These are phyloP conservation scores for Penicillium frequentans DNA, from an alignment of 2,329 filamentous ascomycete species.

Conservation along the genomic window DNA sequence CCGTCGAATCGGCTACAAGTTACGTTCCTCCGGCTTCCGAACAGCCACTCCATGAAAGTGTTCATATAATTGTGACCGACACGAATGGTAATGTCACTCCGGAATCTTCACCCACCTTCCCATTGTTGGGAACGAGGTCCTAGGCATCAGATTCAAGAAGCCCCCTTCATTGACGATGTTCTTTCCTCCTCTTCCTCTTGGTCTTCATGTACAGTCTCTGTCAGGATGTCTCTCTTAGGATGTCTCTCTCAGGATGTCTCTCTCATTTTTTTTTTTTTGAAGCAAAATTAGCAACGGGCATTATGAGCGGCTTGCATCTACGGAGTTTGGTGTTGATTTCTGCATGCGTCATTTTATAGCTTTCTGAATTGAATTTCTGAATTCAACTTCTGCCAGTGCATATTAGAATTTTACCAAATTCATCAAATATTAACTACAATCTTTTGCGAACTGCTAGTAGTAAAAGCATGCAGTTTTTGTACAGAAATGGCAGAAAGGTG, in stretches of 20 bases:
- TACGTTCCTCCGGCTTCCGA: slow-evolving; percentile 19
- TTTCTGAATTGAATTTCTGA: not conserved
- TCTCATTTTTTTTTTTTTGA: not conserved
- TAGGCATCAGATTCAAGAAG: not conserved
- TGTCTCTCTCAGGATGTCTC: not conserved
- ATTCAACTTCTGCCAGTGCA: not conserved
- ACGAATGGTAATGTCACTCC: slow-evolving; percentile 4
- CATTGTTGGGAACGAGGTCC: not conserved
- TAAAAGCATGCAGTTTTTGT: not conserved
- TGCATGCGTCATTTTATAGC: not conserved
- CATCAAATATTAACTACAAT: not conserved
- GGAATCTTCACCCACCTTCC: not conserved
- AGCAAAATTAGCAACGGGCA: slow-evolving; percentile 1
- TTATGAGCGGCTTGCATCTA: not conserved
- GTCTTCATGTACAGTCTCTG: not conserved
- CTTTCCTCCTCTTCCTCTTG: not conserved
- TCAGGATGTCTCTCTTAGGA: not conserved
- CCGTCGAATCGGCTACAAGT: slow-evolving; percentile 37
- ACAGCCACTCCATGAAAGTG: slow-evolving; percentile 21
- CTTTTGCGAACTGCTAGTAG: not conserved
- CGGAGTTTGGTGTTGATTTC: slow-evolving; percentile 4
- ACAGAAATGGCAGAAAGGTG: not conserved
- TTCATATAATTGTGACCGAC: slow-evolving; percentile 34
- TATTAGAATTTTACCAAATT: not conserved
- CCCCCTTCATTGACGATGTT: not conserved